Percentiles rank a stretch among this genome's conserved stretches.
Evolutionary conservation across 176 grass and related monocot species (phyloP).

Genomic region (Typha latifolia): DNA sequence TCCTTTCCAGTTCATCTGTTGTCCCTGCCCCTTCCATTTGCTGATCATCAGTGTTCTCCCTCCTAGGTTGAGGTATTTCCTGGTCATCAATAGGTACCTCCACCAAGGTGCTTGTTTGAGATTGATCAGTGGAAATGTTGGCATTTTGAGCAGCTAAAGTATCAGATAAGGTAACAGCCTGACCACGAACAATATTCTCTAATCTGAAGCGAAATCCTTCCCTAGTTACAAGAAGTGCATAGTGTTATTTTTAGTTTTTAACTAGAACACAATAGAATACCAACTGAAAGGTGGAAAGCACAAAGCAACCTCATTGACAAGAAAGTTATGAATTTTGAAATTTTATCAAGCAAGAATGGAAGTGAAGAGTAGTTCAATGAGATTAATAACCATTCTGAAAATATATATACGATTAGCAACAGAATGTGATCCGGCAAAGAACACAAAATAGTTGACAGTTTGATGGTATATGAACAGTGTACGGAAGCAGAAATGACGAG

Average conservation of each 20-base stretch:
- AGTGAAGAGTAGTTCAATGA: too few relatives aligned
- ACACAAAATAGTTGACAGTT: neutral
- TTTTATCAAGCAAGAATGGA: neutral
- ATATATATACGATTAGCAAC: neutral
- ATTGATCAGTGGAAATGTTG: conserved; percentile 31
- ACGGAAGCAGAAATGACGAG: too few relatives aligned
- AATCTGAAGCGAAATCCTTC: conserved; percentile 88
- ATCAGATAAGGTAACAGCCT: conserved; percentile 44
- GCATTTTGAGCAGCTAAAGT: conserved; percentile 36
- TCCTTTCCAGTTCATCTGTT: conserved; percentile 12
- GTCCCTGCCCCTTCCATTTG: conserved; percentile 7
- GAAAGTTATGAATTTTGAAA: neutral
- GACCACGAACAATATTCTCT: conserved; percentile 69
- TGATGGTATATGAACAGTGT: neutral
- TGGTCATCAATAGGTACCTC: conserved; percentile 22
- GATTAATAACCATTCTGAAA: too few relatives aligned
- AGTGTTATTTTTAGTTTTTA: neutral
- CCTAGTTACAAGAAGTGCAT: conserved; percentile 49
- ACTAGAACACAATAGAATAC: neutral
- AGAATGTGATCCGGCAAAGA: neutral
- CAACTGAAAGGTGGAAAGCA: neutral
- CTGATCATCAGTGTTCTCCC: conserved; percentile 28
- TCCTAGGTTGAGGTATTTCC: conserved; percentile 12
- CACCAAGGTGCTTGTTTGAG: conserved; percentile 20
- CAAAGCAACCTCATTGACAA: neutral